Base-by-base conservation (phyloP, 2,329 filamentous ascomycete genomes). In the Epichloe gansuensis region DNA sequence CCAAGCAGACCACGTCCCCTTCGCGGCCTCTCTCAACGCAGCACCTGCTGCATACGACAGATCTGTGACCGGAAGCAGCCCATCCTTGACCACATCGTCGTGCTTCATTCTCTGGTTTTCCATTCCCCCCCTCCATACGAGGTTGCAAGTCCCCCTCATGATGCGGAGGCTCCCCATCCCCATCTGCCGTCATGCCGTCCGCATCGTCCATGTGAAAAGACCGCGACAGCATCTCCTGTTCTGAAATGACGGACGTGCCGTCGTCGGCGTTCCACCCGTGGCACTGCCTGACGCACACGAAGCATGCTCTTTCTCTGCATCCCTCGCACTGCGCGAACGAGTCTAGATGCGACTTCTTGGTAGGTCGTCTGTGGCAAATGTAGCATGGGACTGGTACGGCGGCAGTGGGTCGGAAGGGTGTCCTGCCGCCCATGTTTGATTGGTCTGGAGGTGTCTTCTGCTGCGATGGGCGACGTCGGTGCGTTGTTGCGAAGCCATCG, bases 271-370 rank as follows among this genome's bases (percentile, higher is more conserved):
- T 56, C 71, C 73, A 76, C 2, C 77, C 77, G 12, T 75, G 68
- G 58, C 84, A 87, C 57, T 79, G 70, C 27, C 84, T 70, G 44
- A 85, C 76, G 62, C 84, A 87, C n/a, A 87, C 73, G 60, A 77
- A 86, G 62, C 84, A 87, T 0, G 82, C 78, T 42, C 81, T 72
- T 55, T 76, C 69, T 9, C 73, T 71, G 61, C 84, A 87, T 13
- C 77, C 74, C 57, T 77, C 69, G 63, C 84, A 87, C 59, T 80
- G 73, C 46, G 80, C 76, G 61, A 81, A 86, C 9, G 77, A 78
- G 63, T 85, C 81, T 36, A 87, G 72, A 52, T 87, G 81, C 5
- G 74, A 74, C 62, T 78, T 84, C 58, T 80, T 80, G 50, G 74
- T 82, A 1, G 84, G 84, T 51, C 76, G 76, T 42, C 81, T 76